These are phyloP conservation scores for Cinnamomum micranthum DNA, from an alignment of 164 flowering plant genomes.

Conservation along the genomic window DNA sequence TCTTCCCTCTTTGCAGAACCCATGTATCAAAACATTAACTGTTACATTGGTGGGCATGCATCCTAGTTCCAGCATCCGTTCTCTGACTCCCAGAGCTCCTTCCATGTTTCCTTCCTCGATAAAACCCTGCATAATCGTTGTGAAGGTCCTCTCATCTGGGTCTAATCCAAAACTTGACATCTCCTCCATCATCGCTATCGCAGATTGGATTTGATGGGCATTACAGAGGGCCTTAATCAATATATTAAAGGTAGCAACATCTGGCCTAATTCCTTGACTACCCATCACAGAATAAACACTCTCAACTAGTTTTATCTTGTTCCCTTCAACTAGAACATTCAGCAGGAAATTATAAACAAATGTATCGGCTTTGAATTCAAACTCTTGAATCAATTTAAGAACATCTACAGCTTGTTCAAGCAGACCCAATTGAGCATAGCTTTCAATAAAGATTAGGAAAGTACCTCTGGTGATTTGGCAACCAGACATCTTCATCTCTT, in stretches of 20 bases:
- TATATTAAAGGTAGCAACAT: slow-evolving; percentile 78
- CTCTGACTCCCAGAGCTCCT: slow-evolving; percentile 64
- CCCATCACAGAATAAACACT: slow-evolving; percentile 50
- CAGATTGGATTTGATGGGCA: slow-evolving; percentile 82
- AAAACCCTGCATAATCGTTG: slow-evolving; percentile 79
- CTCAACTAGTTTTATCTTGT: slow-evolving; percentile 75
- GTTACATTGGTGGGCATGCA: slow-evolving; percentile 45
- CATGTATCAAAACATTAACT: slow-evolving; percentile 66
- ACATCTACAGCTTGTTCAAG: slow-evolving; percentile 54
- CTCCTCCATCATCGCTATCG: slow-evolving; percentile 82
- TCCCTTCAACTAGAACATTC: slow-evolving; percentile 77
- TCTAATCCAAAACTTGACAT: slow-evolving; percentile 54
- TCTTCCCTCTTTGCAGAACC: slow-evolving; percentile 70
- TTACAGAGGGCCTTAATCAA: slow-evolving; percentile 85
- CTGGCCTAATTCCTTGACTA: slow-evolving; percentile 43
- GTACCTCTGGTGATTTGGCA: slow-evolving; percentile 37
- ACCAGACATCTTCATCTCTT: slow-evolving; percentile 43
- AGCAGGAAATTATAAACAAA: slow-evolving; percentile 55
- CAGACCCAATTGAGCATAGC: slow-evolving; percentile 42
- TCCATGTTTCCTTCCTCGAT: slow-evolving; percentile 74
- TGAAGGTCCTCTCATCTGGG: slow-evolving; percentile 83
- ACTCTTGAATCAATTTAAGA: slow-evolving; percentile 55
- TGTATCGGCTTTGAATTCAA: slow-evolving; percentile 46
- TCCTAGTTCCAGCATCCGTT: slow-evolving; percentile 56
- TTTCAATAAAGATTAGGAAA: slow-evolving; percentile 55